Evolutionary conservation across 805 yeast species (phyloP).

Genomic region (Saccharomyces eubayanus): DNA sequence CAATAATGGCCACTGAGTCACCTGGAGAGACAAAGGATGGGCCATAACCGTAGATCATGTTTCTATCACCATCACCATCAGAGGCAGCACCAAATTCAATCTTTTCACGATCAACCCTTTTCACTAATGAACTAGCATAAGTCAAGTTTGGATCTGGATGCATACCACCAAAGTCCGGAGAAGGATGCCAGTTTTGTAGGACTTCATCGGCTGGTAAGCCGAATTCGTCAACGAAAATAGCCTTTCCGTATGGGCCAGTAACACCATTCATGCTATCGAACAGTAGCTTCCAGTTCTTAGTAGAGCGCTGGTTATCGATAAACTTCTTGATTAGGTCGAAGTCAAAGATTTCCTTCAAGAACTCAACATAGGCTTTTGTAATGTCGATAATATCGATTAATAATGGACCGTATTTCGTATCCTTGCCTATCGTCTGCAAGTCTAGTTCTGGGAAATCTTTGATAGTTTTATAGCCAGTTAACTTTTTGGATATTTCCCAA

Average conservation of each 20-base stretch:
- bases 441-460: slow-evolving; percentile 57
- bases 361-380: slow-evolving; percentile 63
- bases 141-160: slow-evolving; percentile 98
- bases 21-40: slow-evolving; percentile 95
- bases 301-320: slow-evolving; percentile 39
- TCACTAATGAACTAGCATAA: slow-evolving; percentile 82
- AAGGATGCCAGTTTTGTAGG: slow-evolving; percentile 71
- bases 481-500: slow-evolving; percentile 54
- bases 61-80: slow-evolving; percentile 99
- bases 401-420: slow-evolving; percentile 45
- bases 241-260: slow-evolving; percentile 91
- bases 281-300: slow-evolving; percentile 58
- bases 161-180: slow-evolving; percentile 94
- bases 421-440: slow-evolving; percentile 46
- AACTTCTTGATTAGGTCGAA: slow-evolving; percentile 72
- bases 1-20: slow-evolving; percentile 94
- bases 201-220: slow-evolving; percentile 58
- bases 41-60: slow-evolving; percentile 94
- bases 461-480: slow-evolving; percentile 53
- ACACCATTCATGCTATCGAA: slow-evolving; percentile 93
- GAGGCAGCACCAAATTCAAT: slow-evolving; percentile 97
- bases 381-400: slow-evolving; percentile 79
- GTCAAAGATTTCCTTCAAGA: slow-evolving; percentile 83
- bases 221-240: slow-evolving; percentile 76
- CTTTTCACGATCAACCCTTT: slow-evolving; percentile 65